Base-by-base conservation (phyloP, 108 stramenopile species). In the Nannochloropsis oceanica region DNA sequence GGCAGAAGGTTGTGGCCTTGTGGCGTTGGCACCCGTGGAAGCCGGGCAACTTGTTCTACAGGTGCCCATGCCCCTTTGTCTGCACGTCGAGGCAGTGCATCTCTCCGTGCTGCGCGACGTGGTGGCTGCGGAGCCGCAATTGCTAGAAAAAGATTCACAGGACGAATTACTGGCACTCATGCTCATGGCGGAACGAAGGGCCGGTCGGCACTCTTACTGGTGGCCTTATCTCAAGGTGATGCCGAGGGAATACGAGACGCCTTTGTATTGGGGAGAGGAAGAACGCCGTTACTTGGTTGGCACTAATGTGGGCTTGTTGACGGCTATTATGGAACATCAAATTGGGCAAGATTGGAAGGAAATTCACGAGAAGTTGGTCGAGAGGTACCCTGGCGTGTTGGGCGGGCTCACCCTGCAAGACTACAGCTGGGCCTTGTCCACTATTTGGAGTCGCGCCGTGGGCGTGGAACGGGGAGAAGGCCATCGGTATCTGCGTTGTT, bases 391-490 rank as follows among this genome's bases (percentile, higher is more conserved):
- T 27, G 43, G 81, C 10, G 14, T 87, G 8, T 79, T 84, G 10
- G 84, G 87, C 14, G 83, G 81, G 42, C 27, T 84, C 24, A 27
- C 50, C 26, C 42, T 80, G 8, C 27, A 87, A 80, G 87, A 87
- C 87, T 87, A 87, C 87, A 44, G 80, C n/a, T 87, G 87, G 87
- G 87, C 87, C 9, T 79, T 87, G 83, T 81, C 83, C 27, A 84
- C 84, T 80, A 87, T 87, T 14, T 87, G 87, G 87, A 87, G 87
- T 50, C 79, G 87, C n/a, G 80, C 87, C 8, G 83, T 87, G 24
- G 79, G 83, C 84, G 83, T 81, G 12, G 46, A 59, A 24, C 43
- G 46, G 80, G 44, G 79, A 44, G 79, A 80, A 24, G 83, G 80
- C 26, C 43, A 25, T 25, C 34, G 79, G 27, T 80, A 82, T 20